Base-by-base conservation (phyloP, 2,329 filamentous ascomycete genomes). In the Fusarium odoratissimum region DNA sequence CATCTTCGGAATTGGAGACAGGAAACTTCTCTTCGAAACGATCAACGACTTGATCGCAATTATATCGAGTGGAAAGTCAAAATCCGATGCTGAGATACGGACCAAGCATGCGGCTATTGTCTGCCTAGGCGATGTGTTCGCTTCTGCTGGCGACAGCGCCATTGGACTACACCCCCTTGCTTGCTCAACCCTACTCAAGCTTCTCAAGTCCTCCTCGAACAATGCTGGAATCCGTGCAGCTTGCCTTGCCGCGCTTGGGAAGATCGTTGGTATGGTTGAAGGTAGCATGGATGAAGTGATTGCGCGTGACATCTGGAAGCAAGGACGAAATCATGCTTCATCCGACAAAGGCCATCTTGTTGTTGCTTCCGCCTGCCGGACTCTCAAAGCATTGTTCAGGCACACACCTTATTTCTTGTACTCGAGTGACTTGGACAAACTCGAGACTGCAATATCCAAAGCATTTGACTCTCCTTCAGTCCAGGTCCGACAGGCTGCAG, bases 291-390 rank as follows among this genome's bases (percentile, higher is more conserved):
- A 99, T 76, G 96, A 99, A 81, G 86, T 85, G 60, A 87, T 95
- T 41, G 93, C 93, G n/a, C 91, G 95, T 78, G 95, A 98, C 80
- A 90, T 97, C 21, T 98, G 95, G 94, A 99, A 98, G 82, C 93
- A 95, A 80, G 92, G 91, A 31, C 91, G 96, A 71, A 94, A 88
- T 81, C 88, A 92, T 75, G 92, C 92, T 33, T 87, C 91, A 1
- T 87, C 87, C 67, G 97, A 99, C 81, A 98, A 96, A 82, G 93
- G 94, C 8, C 87, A 91, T 6, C 87, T 97, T 38, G 95, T 95
- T 12, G 90, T 97, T 79, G 88, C 92, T 21, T 89, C 91, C 63
- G 93, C 94, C 13, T 97, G 93, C 77, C 91, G 91, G 73, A 97
- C 94, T 79, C 83, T 99, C 70, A 92, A 93, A 78, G 86, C 91